Percentiles rank a stretch among this genome's conserved stretches.
phyloP scores from a whole-genome alignment of 78 protist species.

The Mantamonas sphyraenae region DNA sequence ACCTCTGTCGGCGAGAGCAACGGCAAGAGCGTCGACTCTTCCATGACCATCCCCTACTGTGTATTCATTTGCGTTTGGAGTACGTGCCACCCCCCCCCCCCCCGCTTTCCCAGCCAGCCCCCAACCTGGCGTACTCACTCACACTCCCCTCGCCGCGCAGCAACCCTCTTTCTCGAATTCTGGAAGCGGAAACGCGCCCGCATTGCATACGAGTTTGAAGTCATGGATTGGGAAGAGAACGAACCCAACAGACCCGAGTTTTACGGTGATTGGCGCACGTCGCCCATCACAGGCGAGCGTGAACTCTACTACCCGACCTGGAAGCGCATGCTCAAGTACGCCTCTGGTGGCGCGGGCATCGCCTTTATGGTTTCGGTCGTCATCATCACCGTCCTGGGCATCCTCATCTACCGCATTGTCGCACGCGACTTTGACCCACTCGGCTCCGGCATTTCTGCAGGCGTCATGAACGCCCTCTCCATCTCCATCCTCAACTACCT shows the following conservation, averaged over 20 bases:
- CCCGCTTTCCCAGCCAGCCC: too few species aligned
- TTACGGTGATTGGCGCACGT: background rate
- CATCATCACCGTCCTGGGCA: background rate
- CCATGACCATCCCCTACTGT: too few species aligned
- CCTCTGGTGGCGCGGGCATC: background rate
- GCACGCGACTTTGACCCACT: background rate
- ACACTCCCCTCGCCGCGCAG: background rate
- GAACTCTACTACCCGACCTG: background rate
- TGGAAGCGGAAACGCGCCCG: slow-evolving; percentile 26
- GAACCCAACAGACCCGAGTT: slow-evolving; percentile 29
- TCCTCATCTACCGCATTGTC: slow-evolving; percentile 1
- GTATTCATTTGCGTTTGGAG: too few species aligned
- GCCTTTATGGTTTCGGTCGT: background rate
- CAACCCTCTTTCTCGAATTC: slow-evolving; percentile 16
- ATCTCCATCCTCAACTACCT: slow-evolving; percentile 5
- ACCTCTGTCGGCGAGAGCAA: too few species aligned
- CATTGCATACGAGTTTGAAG: slow-evolving; percentile 1
- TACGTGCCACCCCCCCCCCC: too few species aligned
- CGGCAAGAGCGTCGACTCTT: too few species aligned
- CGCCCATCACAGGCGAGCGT: background rate
- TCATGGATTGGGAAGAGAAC: background rate
- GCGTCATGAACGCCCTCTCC: background rate
- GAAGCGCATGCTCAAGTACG: background rate
- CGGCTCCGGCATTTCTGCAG: background rate
- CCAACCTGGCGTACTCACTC: too few species aligned